These are phyloP conservation scores for Pichia manshurica DNA, from an alignment of 805 yeast genomes.

Conservation along the genomic window DNA sequence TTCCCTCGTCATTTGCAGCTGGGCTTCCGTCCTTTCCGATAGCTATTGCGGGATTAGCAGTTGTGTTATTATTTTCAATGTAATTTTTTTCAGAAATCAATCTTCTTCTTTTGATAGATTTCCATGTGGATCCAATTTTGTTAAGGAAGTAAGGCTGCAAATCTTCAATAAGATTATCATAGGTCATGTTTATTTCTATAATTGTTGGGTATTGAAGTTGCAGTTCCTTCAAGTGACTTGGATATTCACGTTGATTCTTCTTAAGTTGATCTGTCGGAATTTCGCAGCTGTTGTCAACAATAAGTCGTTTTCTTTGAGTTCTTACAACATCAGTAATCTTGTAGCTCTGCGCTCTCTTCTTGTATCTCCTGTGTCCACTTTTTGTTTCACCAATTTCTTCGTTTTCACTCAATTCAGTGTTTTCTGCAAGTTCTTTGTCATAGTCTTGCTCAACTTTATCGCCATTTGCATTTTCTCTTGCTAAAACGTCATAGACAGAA, in stretches of 20 bases:
- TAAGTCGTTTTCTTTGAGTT: conserved; percentile 41
- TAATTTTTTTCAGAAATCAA: too few species aligned
- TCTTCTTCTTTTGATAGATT: conserved; percentile 15
- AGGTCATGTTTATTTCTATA: neutral
- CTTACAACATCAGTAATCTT: conserved; percentile 39
- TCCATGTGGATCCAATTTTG: conserved; percentile 16
- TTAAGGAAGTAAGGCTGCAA: conserved; percentile 11
- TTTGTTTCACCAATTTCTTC: conserved; percentile 2
- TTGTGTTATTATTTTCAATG: too few species aligned
- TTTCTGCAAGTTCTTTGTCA: conserved; percentile 21
- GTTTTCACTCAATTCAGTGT: neutral
- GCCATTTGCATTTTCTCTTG: neutral
- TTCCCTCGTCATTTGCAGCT: too few species aligned
- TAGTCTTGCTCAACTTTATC: neutral
- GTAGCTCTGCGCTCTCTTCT: conserved; percentile 29
- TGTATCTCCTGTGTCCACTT: conserved; percentile 6
- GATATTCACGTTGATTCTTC: conserved; percentile 26
- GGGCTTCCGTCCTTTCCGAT: too few species aligned
- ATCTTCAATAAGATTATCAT: neutral
- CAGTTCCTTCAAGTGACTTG: conserved; percentile 13
- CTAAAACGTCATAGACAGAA: neutral
- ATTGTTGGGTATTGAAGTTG: neutral
- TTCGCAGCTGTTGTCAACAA: conserved; percentile 41
- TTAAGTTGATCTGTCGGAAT: conserved; percentile 37
- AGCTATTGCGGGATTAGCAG: too few species aligned